These are phyloP conservation scores for Apiotrichum laibachii DNA, from an alignment of 1,284 basidiomycete genomes.

Conservation along the genomic window DNA sequence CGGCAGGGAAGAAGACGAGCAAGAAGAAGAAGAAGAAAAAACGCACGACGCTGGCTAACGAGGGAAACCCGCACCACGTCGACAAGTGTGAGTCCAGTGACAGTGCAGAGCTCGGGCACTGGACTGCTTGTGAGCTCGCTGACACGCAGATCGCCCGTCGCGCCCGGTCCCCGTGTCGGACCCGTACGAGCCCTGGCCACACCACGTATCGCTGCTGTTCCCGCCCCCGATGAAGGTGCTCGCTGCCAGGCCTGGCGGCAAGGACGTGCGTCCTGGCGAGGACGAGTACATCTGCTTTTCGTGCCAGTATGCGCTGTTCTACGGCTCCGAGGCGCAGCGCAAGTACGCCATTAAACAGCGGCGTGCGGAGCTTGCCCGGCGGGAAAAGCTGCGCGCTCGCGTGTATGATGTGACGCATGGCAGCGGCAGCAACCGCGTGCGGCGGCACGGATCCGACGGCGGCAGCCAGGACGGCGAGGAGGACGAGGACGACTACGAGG, in stretches of 20 bases:
- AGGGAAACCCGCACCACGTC: conserved; percentile 84
- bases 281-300: conserved; percentile 87
- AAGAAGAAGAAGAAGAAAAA: conserved; percentile 78
- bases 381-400: conserved; percentile 71
- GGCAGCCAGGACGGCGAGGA: conserved; percentile 12
- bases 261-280: conserved; percentile 54
- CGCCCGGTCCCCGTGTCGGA: conserved; percentile 29
- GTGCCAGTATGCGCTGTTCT: conserved; percentile 83
- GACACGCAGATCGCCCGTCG: conserved; percentile 44
- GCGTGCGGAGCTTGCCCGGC: conserved; percentile 71
- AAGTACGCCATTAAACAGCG: conserved; percentile 67
- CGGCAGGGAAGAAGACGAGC: conserved; percentile 48
- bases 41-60: conserved; percentile 75
- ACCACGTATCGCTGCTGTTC: conserved; percentile 41
- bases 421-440: conserved; percentile 26
- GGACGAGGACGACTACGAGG: conserved; percentile 17
- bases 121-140: neutral
- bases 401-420: conserved; percentile 56
- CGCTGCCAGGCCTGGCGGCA: conserved; percentile 23
- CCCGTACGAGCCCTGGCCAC: conserved; percentile 39
- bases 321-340: conserved; percentile 63
- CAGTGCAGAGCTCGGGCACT: neutral
- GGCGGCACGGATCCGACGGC: conserved; percentile 6
- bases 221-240: conserved; percentile 42
- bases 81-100: conserved; percentile 58